Evolutionary conservation across 1,284 basidiomycete species (phyloP).

Genomic region (Rugosomyces carneus): DNA sequence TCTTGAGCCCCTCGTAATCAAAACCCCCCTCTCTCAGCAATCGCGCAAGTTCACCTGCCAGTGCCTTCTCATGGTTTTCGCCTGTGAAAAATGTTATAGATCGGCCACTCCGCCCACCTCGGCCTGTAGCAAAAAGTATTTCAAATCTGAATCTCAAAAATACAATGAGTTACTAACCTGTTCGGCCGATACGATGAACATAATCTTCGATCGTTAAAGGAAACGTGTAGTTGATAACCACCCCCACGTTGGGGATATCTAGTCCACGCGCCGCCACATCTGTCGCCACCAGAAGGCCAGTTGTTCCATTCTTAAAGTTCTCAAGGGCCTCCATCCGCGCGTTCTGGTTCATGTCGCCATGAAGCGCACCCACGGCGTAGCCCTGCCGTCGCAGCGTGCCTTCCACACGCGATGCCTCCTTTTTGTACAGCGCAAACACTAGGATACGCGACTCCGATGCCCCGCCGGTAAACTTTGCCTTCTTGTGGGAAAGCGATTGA

Average conservation of each 20-base stretch:
- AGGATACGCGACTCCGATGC: constrained; percentile 67
- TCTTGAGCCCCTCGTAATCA: constrained; percentile 71
- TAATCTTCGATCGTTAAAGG: constrained; percentile 96
- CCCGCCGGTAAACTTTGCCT: constrained; percentile 43
- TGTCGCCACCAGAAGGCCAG: constrained; percentile 88
- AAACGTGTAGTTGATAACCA: constrained; percentile 95
- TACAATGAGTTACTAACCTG: constrained; percentile 43
- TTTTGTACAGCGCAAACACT: constrained; percentile 97
- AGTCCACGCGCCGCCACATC: constrained; percentile 96
- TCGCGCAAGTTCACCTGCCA: constrained; percentile 91
- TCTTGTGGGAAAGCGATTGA: constrained; percentile 52
- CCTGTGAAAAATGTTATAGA: constrained; percentile 97
- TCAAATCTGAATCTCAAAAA: constrained; percentile 8
- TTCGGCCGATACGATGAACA: constrained; percentile 95
- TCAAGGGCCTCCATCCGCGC: constrained; percentile 86
- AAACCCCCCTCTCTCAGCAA: constrained; percentile 89
- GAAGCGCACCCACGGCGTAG: constrained; percentile 83
- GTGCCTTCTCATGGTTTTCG: constrained; percentile 76
- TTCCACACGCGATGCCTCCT: constrained; percentile 90
- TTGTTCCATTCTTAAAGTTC: constrained; percentile 83
- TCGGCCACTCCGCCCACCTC: constrained; percentile 88
- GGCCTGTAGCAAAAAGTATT: constrained; percentile 44
- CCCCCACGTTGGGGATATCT: constrained; percentile 94
- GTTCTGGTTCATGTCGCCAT: constrained; percentile 89
- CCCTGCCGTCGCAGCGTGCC: constrained; percentile 74